Evolutionary conservation across 108 stramenopile species (phyloP).

Genomic region (Fragilaria crotonensis): DNA sequence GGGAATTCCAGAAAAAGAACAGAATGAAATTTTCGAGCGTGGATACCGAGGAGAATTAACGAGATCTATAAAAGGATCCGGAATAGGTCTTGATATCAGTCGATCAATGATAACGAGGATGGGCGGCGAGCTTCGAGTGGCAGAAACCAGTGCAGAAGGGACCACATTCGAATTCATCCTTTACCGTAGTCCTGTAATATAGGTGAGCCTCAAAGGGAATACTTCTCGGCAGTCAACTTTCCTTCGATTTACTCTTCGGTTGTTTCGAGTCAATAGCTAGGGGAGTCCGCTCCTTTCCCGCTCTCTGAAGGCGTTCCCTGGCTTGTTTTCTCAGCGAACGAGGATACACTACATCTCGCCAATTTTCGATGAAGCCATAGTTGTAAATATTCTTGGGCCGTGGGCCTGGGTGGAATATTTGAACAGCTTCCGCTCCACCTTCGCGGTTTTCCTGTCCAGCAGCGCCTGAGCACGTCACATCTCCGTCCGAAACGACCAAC

Average conservation of each 20-base stretch:
- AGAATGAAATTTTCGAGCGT: slow-evolving; percentile 48
- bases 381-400: slow-evolving; percentile 65
- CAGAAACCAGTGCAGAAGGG: slow-evolving; percentile 28
- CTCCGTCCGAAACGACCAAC: slow-evolving; percentile 26
- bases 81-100: slow-evolving; percentile 68
- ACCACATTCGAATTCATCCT: slow-evolving; percentile 29
- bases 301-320: slow-evolving; percentile 1
- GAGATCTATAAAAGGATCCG: slow-evolving; percentile 41
- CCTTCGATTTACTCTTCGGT: background rate
- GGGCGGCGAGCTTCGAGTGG: slow-evolving; percentile 56
- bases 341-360: slow-evolving; percentile 68
- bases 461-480: slow-evolving; percentile 55
- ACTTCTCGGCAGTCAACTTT: slow-evolving; percentile 2
- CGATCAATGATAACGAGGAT: slow-evolving; percentile 46
- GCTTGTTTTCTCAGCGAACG: slow-evolving; percentile 54
- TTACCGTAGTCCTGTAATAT: slow-evolving; percentile 14
- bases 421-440: slow-evolving; percentile 11
- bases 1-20: slow-evolving; percentile 45
- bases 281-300: background rate
- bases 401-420: slow-evolving; percentile 64
- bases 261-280: slow-evolving; percentile 1
- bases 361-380: slow-evolving; percentile 62
- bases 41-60: slow-evolving; percentile 53
- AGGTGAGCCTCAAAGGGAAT: background rate
- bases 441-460: background rate